These are phyloP conservation scores for Irpex lacteus DNA, from an alignment of 1,284 basidiomycete species.

Conservation along the genomic window DNA sequence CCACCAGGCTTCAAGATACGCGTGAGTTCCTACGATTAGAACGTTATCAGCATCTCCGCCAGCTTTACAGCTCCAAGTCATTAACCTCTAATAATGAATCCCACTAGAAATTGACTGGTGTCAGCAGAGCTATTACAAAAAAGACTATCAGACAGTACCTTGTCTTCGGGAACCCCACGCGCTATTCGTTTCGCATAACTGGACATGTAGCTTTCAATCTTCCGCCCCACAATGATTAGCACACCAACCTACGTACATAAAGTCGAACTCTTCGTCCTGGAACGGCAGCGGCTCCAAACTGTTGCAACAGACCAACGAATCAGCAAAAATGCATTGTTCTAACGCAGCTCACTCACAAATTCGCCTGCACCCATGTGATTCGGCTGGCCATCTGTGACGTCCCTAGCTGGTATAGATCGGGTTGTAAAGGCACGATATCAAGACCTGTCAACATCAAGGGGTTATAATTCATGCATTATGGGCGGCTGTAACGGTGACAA, in stretches of 20 bases:
- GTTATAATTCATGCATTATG: neutral
- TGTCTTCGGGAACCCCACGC: constrained; percentile 69
- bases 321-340: constrained; percentile 8
- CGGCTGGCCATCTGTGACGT: constrained; percentile 52
- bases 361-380: constrained; percentile 66
- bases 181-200: constrained; percentile 68
- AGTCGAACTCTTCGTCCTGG: constrained; percentile 68
- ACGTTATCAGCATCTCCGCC: neutral
- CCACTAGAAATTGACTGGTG: constrained; percentile 43
- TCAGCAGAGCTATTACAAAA: constrained; percentile 7
- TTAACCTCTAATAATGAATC: constrained; percentile 52
- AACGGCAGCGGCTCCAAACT: constrained; percentile 69
- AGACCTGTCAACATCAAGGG: constrained; percentile 39
- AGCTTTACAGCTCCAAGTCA: constrained; percentile 4
- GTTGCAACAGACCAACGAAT: constrained; percentile 10
- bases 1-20: constrained; percentile 69
- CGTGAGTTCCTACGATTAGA: constrained; percentile 42
- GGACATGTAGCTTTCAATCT: neutral
- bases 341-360: constrained; percentile 49
- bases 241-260: constrained; percentile 50
- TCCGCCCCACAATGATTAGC: neutral
- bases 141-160: constrained; percentile 37
- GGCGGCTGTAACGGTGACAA: neutral
- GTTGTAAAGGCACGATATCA: constrained; percentile 66
- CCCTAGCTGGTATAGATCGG: constrained; percentile 54